Evolutionary conservation across 164 flowering plant genomes (phyloP).

Genomic region (Nelumbo lutea): DNA sequence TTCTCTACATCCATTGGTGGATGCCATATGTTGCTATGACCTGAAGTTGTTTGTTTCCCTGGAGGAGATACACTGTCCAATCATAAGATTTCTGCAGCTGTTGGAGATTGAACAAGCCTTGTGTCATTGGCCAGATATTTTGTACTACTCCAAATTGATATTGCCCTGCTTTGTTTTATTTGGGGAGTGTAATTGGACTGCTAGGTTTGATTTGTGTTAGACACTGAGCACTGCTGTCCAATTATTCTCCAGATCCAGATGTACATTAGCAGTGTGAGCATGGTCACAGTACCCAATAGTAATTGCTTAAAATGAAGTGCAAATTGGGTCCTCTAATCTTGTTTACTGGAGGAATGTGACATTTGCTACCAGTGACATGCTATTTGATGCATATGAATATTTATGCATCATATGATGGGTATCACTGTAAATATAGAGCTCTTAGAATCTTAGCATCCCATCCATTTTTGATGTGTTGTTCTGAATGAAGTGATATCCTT

Average conservation of each 20-base stretch:
- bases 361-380: not conserved
- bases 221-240: conserved; percentile 9
- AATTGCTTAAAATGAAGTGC: not conserved
- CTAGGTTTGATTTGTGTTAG: not conserved
- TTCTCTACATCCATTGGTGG: conserved; percentile 4
- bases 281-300: conserved; percentile 4
- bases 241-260: conserved; percentile 8
- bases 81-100: conserved; percentile 6
- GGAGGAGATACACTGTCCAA: not conserved
- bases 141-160: not conserved
- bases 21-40: conserved; percentile 6
- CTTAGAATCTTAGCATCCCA: conserved; percentile 1
- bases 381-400: not conserved
- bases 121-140: not conserved
- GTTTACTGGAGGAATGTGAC: not conserved
- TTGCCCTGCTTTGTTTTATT: conserved; percentile 2
- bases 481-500: conserved; percentile 11
- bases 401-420: not conserved
- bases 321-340: not conserved
- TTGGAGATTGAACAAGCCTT: not conserved
- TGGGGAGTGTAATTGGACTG: conserved; percentile 8
- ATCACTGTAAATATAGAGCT: conserved; percentile 3
- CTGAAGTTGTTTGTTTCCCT: conserved; percentile 10
- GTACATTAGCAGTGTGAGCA: not conserved
- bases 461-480: not conserved